Base-by-base conservation (phyloP, 495 filamentous ascomycete species). In the Glarea lozoyensis region DNA sequence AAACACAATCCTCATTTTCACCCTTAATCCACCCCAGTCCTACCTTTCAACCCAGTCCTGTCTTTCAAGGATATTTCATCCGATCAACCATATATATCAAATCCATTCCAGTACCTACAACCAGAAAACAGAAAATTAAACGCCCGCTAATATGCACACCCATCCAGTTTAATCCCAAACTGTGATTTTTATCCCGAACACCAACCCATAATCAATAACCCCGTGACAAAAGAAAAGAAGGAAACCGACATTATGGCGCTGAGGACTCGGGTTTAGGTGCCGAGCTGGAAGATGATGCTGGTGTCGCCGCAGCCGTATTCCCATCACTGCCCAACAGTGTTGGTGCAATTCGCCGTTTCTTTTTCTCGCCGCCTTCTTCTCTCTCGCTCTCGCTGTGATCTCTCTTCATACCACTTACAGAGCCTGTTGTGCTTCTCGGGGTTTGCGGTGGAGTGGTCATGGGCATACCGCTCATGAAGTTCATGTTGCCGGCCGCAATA, bases 261-360 rank as follows among this genome's bases (percentile, higher is more conserved):
- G 7, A 7, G n/a, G 7, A 7, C 25, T n/a, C 25, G n/a, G n/a
- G n/a, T n/a, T 29, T 29, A 7, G 25, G 7, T 7, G 25, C 25
- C 25, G n/a, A 29, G 25, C 25, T 7, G 7, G 7, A 7, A 7
- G 7, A 29, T n/a, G 7, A 29, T n/a, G 7, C n/a, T 7, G 25
- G 7, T 29, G n/a, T 29, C 7, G 25, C 7, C n/a, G 7, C 25
- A n/a, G n/a, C 25, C 25, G 25, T 29, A 7, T 29, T n/a, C 25
- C 25, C 25, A 34, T 35, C 32, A 13, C 18, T 27, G 5, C 45
- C 50, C 4, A 92, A 67, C 4, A 77, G 68, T 0, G 86, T 90
- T 5, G 86, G 87, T 11, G 84, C 84, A 45, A 93, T 78, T 39
- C 86, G 75, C 50, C 86, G 69, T 61, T 79, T 84, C 66, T 94